These are phyloP conservation scores for Biscogniauxia mediterranea DNA, from an alignment of 2,329 filamentous ascomycete species.

Conservation along the genomic window DNA sequence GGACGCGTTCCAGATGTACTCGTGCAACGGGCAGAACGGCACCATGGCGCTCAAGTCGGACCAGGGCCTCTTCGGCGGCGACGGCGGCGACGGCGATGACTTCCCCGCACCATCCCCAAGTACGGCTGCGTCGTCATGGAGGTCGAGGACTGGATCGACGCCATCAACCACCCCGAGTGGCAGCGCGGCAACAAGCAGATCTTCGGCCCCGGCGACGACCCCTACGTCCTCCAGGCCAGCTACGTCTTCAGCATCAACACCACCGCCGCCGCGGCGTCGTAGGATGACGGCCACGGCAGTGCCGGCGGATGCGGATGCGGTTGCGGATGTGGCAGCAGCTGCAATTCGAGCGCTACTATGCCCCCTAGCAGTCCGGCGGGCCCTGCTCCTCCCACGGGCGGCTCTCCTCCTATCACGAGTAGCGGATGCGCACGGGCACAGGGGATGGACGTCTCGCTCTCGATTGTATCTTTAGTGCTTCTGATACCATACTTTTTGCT, in stretches of 20 bases:
- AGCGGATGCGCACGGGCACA: no score
- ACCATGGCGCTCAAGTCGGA: slow-evolving; percentile 65
- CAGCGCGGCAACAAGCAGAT: slow-evolving; percentile 62
- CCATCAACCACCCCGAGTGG: slow-evolving; percentile 90
- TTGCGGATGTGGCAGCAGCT: slow-evolving; percentile 5
- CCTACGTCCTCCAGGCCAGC: slow-evolving; percentile 61
- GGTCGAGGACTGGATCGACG: slow-evolving; percentile 91
- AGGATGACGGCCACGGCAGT: slow-evolving; percentile 13
- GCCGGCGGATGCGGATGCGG: slow-evolving; percentile 2
- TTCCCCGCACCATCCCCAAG: slow-evolving; percentile 64
- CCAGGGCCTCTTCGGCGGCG: slow-evolving; percentile 60
- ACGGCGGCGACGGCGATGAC: slow-evolving; percentile 37
- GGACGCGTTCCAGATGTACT: slow-evolving; percentile 85
- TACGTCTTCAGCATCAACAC: slow-evolving; percentile 57
- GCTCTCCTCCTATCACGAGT: neutral
- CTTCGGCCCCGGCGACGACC: slow-evolving; percentile 56
- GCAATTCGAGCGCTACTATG: neutral
- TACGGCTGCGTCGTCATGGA: slow-evolving; percentile 89
- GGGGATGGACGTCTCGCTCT: neutral
- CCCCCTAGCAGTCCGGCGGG: neutral
- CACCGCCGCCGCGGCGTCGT: slow-evolving; percentile 28
- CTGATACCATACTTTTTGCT: neutral
- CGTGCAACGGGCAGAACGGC: slow-evolving; percentile 75
- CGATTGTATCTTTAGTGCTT: neutral
- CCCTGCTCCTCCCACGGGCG: neutral